Evolutionary conservation across 345 rosid species (phyloP), one percentile per base, ranked within the genome.

Genomic region (Trapa incisa): DNA sequence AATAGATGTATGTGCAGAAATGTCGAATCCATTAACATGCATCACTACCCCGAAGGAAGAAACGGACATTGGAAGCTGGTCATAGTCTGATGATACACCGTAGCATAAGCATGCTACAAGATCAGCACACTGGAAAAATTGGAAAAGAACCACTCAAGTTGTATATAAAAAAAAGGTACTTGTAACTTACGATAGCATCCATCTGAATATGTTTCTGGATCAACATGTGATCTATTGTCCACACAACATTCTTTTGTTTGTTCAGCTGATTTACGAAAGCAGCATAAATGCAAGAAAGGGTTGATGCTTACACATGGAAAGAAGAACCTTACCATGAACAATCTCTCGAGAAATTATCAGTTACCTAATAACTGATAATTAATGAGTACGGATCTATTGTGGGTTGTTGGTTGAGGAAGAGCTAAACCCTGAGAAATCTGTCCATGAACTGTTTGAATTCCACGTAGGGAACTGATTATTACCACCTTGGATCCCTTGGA

Each of bases 361-460:
- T 3, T 41, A 41, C 43, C 29, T 22, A 22, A 22, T 22, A 22
- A 22, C 63, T 39, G n/a, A 16, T 65, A 32, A 42, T 64, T 50
- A 42, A 54, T 11, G 65, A 45, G 22, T 3, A 11, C 29, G 50
- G 37, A 42, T 54, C 73, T 70, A 70, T 33, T 45, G 61, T 14
- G 53, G 73, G 13, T 37, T 58, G 57, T 48, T 83, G 66, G 73
- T 82, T 15, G 89, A 83, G 67, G 86, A 83, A 70, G 89, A 81
- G 72, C 82, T 83, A 65, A 85, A 87, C 67, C 80, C 81, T 0
- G 89, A 87, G 73, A 79, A 79, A 85, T 83, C 89, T 1, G 80
- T 81, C 92, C 87, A 85, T 22, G 80, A 69, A 67, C 65, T 67
- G 16, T 64, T 73, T 42, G 56, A 8, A 32, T 66, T 66, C 56